Base-by-base conservation (phyloP, 352 stramenopile genomes). In the Albugo candida region DNA sequence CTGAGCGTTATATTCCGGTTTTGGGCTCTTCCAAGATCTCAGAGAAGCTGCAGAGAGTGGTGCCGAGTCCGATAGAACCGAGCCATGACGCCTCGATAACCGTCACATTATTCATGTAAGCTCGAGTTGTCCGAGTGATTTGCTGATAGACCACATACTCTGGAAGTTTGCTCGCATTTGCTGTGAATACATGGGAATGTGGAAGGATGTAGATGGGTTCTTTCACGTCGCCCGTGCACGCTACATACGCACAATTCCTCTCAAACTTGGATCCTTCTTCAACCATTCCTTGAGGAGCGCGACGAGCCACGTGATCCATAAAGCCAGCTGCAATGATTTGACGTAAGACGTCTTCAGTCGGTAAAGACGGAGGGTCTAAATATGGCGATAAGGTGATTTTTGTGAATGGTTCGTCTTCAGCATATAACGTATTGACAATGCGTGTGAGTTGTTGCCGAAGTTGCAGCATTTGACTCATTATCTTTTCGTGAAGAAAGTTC, bases 81-180 rank as follows among this genome's bases (percentile, higher is more conserved):
- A 99, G 79, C 94, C 95, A 99, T 58, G 95, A 75, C 5, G 91
- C 84, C 52, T 99, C 95, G 13, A 99, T 87, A 1, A 94, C 88
- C 10, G 94, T 98, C 19, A 98, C 93, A 53, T 81, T 97, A 53
- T 89, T 95, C 87, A 99, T 97, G 69, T 97, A 97, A 43, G 73
- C 71, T 48, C 71, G 70, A 13, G 65, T 73, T 2, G 76, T 81
- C 36, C 73, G 73, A 64, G 77, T 72, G 48, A 89, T 77, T 52
- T 76, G 60, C 41, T 83, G 68, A 51, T 83, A 89, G 27, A 86
- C 74, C 6, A 87, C 72, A 52, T 80, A 87, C 39, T 51, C 34
- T 12, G 77, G 71, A 38, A 89, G 52, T 47, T 79, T 80, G 27
- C 51, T 55, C 38, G 77, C 61, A 47, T 85, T 68, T 0, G 67